phyloP scores from a whole-genome alignment of 2,329 filamentous ascomycete species.

The Ceratocystis cacaofunesta region DNA sequence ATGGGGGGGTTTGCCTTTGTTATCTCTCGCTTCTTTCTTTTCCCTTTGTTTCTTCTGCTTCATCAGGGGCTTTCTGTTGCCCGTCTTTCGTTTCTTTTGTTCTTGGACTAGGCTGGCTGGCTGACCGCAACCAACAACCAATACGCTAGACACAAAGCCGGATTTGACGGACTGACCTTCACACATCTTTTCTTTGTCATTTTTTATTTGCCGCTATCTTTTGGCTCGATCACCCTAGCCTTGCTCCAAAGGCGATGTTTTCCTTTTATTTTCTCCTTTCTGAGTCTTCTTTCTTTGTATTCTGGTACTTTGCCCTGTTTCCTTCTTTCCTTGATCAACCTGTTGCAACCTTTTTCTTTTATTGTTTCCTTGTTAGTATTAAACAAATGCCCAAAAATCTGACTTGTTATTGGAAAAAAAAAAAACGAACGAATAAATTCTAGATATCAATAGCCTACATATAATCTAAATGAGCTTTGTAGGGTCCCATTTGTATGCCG shows the following conservation, averaged over 20 bases:
- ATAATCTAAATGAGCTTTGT: too few species aligned
- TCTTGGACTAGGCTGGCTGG: neutral
- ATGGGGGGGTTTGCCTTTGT: neutral
- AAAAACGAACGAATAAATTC: neutral
- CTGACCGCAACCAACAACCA: too few species aligned
- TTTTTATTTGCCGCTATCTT: too few species aligned
- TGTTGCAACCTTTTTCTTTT: neutral
- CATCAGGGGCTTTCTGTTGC: neutral
- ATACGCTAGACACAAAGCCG: too few species aligned
- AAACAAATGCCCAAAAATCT: neutral
- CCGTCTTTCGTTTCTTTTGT: neutral
- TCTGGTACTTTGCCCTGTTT: neutral
- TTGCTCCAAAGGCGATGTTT: neutral
- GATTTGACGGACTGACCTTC: too few species aligned
- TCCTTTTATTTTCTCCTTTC: neutral
- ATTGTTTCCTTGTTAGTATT: slow-evolving; percentile 15
- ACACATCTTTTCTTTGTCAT: too few species aligned
- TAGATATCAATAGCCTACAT: too few species aligned
- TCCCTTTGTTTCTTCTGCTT: neutral
- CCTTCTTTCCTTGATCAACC: too few species aligned
- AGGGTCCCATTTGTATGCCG: too few species aligned
- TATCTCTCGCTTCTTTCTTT: neutral
- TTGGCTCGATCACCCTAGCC: too few species aligned
- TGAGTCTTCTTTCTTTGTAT: neutral
- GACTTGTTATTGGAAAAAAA: neutral